A percentile compares a stretch with the other conserved stretches of the same genome.
Conservation (phyloP, 1,284 basidiomycete genomes). For the Earliella scabrosa region DNA sequence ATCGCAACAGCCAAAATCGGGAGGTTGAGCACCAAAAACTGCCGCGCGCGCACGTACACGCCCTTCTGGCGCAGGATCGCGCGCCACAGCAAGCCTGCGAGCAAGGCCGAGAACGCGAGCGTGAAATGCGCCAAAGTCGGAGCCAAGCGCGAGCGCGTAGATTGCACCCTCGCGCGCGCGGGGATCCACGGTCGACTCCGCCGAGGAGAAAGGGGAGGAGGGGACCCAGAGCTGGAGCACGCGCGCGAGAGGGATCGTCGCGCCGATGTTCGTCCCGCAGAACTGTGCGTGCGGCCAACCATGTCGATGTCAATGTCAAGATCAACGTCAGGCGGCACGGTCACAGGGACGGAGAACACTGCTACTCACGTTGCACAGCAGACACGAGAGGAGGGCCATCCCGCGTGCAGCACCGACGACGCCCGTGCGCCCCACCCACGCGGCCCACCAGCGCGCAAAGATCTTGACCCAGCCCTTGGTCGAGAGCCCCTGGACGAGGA, state of each 20-base stretch:
- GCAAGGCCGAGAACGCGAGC: conserved; percentile 88
- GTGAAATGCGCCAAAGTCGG: conserved; percentile 93
- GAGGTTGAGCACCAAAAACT: conserved; percentile 80
- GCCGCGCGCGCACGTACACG: conserved; percentile 63
- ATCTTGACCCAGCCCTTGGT: conserved; percentile 92
- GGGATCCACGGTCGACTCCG: conserved; percentile 24
- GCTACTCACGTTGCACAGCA: conserved; percentile 79
- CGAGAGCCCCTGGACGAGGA: conserved; percentile 86
- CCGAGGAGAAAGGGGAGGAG: conserved; percentile 14
- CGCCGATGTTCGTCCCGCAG: conserved; percentile 94
- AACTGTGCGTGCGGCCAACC: conserved; percentile 47
- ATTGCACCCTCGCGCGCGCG: conserved; percentile 43
- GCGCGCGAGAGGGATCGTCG: conserved; percentile 87
- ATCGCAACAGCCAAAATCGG: conserved; percentile 35
- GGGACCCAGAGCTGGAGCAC: conserved; percentile 50
- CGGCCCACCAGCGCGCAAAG: conserved; percentile 76
- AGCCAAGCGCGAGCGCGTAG: conserved; percentile 78
- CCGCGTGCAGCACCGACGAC: conserved; percentile 51
- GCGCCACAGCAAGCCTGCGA: conserved; percentile 91
- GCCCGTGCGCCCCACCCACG: conserved; percentile 48
- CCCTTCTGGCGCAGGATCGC: conserved; percentile 81
- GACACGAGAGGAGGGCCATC: conserved; percentile 53
- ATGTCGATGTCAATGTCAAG: background rate
- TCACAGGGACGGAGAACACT: background rate
- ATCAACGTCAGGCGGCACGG: background rate